Conservation (phyloP, 306 rosid genomes). For the Lathyrus aphaca region DNA sequence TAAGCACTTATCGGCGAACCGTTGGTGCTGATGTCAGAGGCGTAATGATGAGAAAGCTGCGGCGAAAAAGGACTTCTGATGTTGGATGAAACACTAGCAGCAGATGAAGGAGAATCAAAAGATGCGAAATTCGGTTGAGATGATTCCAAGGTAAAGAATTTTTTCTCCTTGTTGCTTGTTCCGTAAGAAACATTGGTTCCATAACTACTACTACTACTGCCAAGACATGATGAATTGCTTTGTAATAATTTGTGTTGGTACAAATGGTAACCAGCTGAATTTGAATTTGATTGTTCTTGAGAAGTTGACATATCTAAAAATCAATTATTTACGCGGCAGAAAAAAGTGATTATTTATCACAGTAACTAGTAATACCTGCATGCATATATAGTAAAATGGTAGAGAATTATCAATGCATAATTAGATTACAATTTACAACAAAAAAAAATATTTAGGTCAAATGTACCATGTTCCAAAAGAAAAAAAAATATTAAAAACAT, state of each 20-base stretch:
- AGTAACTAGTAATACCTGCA: slow-evolving; percentile 43
- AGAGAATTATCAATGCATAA: slow-evolving; percentile 9
- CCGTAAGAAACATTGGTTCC: slow-evolving; percentile 64
- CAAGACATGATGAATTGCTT: slow-evolving; percentile 41
- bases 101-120: slow-evolving; percentile 76
- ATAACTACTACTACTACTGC: slow-evolving; percentile 52
- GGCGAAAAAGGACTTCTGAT: slow-evolving; percentile 68
- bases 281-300: slow-evolving; percentile 45
- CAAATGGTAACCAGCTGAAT: slow-evolving; percentile 46
- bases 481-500: background rate
- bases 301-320: slow-evolving; percentile 71
- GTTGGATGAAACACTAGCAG: slow-evolving; percentile 54
- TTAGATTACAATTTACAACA: background rate
- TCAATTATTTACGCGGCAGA: slow-evolving; percentile 32
- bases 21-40: slow-evolving; percentile 52
- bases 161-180: slow-evolving; percentile 50
- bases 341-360: slow-evolving; percentile 22
- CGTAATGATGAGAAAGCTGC: slow-evolving; percentile 68
- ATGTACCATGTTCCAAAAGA: no score
- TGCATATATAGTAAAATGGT: slow-evolving; percentile 30
- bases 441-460: background rate
- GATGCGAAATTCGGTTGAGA: slow-evolving; percentile 43
- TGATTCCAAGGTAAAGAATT: slow-evolving; percentile 79
- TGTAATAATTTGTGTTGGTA: slow-evolving; percentile 59
- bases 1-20: slow-evolving; percentile 76